Evolutionary conservation across 1,284 basidiomycete genomes (phyloP).

Genomic region (Tilletia horrida): DNA sequence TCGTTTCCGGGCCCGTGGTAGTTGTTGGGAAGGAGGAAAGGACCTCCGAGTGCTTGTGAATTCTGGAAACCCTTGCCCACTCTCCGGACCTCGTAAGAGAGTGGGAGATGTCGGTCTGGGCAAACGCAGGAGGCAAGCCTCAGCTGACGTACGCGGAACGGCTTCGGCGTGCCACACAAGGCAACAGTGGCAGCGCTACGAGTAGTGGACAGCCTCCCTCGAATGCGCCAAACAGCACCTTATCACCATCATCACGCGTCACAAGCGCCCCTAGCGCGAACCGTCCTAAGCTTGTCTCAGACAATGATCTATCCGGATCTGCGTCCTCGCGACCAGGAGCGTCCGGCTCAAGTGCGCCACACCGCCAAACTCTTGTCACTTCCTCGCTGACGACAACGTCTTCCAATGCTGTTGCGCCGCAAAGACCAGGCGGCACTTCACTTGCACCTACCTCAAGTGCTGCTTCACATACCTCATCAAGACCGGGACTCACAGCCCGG

Average conservation of each 20-base stretch:
- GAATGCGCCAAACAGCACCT: neutral
- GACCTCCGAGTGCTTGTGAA: too few relatives aligned
- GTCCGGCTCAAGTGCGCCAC: neutral
- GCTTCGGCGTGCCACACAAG: constrained; percentile 15
- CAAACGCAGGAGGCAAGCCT: constrained; percentile 11
- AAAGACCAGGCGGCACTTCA: too few relatives aligned
- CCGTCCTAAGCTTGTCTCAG: neutral
- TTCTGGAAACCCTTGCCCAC: too few relatives aligned
- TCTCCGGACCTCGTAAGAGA: too few relatives aligned
- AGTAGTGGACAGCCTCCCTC: neutral
- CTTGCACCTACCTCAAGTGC: neutral
- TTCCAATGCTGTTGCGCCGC: neutral
- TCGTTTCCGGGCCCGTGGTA: too few relatives aligned
- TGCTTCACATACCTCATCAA: neutral
- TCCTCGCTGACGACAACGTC: neutral
- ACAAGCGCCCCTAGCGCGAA: neutral
- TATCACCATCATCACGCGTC: neutral
- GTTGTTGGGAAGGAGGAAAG: too few relatives aligned
- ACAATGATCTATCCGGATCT: neutral
- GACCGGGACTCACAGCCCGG: neutral
- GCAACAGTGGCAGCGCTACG: neutral
- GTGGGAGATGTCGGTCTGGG: constrained; percentile 12
- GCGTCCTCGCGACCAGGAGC: neutral
- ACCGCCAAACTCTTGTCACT: neutral
- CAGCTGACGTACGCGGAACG: constrained; percentile 18